Evolutionary conservation across 441 rosid genomes (phyloP).

Genomic region (Gossypium lobatum): DNA sequence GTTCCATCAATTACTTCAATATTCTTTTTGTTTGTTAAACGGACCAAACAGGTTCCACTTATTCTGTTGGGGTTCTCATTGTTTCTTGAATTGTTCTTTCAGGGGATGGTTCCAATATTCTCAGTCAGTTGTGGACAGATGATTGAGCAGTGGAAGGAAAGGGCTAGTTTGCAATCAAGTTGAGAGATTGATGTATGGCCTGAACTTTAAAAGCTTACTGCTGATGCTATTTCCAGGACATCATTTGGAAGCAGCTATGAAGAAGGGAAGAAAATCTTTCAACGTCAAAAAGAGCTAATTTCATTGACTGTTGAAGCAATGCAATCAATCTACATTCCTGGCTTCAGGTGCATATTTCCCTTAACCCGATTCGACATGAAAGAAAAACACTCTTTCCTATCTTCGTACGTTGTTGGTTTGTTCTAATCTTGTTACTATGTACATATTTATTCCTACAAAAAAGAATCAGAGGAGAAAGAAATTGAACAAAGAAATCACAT

Average conservation of each 20-base stretch:
- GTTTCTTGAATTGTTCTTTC: not conserved
- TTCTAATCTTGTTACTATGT: not conserved
- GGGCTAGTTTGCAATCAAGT: slow-evolving; percentile 20
- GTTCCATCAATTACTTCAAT: slow-evolving; percentile 9
- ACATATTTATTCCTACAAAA: slow-evolving; percentile 44
- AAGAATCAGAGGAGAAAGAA: slow-evolving; percentile 36
- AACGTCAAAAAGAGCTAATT: slow-evolving; percentile 34
- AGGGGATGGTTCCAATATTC: slow-evolving; percentile 36
- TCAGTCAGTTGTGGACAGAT: slow-evolving; percentile 26
- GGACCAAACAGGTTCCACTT: not conserved
- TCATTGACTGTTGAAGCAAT: slow-evolving; percentile 28
- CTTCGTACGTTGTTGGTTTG: not conserved
- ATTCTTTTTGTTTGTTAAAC: too few species aligned
- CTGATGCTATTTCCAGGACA: slow-evolving; percentile 38
- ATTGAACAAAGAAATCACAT: slow-evolving; percentile 29
- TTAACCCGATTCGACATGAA: not conserved
- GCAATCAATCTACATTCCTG: slow-evolving; percentile 38
- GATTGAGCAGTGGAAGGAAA: slow-evolving; percentile 41
- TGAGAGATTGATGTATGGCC: slow-evolving; percentile 48
- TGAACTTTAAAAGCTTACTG: slow-evolving; percentile 36
- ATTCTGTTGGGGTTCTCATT: not conserved
- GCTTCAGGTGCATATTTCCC: slow-evolving; percentile 32
- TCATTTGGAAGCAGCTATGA: slow-evolving; percentile 47
- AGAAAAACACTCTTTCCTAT: not conserved
- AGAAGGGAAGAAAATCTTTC: slow-evolving; percentile 41